Evolutionary conservation across 495 filamentous ascomycete genomes (phyloP), one percentile per base, ranked within the genome.

Genomic region (Melanomma pulvis-pyrius): DNA sequence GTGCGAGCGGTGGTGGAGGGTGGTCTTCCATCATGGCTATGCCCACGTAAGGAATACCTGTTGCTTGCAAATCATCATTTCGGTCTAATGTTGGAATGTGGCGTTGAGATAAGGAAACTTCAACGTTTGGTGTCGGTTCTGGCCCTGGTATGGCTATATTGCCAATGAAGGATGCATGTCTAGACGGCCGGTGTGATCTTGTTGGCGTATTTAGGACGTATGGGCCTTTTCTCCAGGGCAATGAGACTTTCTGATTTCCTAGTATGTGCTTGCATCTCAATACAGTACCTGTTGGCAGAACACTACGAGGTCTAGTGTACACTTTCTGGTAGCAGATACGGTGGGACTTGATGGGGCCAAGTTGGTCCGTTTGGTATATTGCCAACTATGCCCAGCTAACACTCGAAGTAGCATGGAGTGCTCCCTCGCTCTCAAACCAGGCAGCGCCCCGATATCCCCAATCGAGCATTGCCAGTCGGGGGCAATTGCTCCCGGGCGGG

Each of bases 21-120:
- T 59, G 52, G 54, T 41, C 39, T 4, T 17, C 39, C 24, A 65
- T 65, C 46, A 50, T 65, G 53, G 54, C 54, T 11, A 65, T 65
- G 62, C 62, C 62, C 1, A 65, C 62, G 12, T 63, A 56, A 32
- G 48, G 11, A 17, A 7, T 21, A 36, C n/a, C 50, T 60, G 19
- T 56, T 56, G 13, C 29, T 54, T 30, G 50, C n/a, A 34, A 34
- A 34, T 34, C 5, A 34, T 34, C 5, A 34, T 34, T 34, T 34
- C 30, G 30, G 12, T 34, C 30, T 34, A 4, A 34, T 34, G 12
- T 34, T 12, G 30, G 30, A 34, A 5, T 34, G 30, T 34, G 30
- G 30, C 30, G 30, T 34, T 34, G 12, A 34, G 30, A 5, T 12
- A 34, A 34, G 30, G 12, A 12, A 34, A 5, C 30, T 34, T 34